phyloP scores from a whole-genome alignment of 2,329 filamentous ascomycete species.

The Zymoseptoria crescenta region DNA sequence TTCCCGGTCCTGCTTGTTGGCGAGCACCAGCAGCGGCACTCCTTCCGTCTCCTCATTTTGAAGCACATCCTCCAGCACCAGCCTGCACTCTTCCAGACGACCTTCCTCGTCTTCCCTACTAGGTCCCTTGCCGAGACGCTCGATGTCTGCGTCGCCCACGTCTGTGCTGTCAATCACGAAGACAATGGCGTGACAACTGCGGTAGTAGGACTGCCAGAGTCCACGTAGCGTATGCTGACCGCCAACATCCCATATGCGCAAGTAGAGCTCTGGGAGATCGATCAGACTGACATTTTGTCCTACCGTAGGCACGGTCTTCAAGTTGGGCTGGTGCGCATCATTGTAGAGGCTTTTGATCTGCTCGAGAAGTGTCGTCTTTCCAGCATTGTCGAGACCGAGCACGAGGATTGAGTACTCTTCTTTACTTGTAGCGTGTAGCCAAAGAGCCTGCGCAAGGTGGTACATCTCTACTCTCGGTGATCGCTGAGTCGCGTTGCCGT shows the following conservation, averaged over 20 bases:
- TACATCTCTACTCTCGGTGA: slow-evolving; percentile 56
- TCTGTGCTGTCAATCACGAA: slow-evolving; percentile 97
- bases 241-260: slow-evolving; percentile 98
- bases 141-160: slow-evolving; percentile 73
- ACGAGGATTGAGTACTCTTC: slow-evolving; percentile 99
- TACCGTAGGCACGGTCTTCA: slow-evolving; percentile 90
- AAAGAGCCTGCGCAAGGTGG: slow-evolving; percentile 89
- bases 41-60: slow-evolving; percentile 82
- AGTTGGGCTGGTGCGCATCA: slow-evolving; percentile 53
- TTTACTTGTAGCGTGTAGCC: slow-evolving; percentile 92
- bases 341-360: slow-evolving; percentile 88
- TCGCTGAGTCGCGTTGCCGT: background rate
- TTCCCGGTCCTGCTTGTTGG: slow-evolving; percentile 96
- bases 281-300: slow-evolving; percentile 95
- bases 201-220: slow-evolving; percentile 95
- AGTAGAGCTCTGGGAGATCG: slow-evolving; percentile 84
- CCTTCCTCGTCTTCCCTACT: slow-evolving; percentile 33
- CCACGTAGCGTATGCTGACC: slow-evolving; percentile 82
- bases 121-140: slow-evolving; percentile 33
- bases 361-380: slow-evolving; percentile 95
- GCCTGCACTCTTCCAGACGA: slow-evolving; percentile 76
- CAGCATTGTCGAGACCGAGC: slow-evolving; percentile 93
- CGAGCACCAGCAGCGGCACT: slow-evolving; percentile 82
- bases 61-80: slow-evolving; percentile 84
- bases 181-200: slow-evolving; percentile 88